A percentile compares a stretch with the other conserved stretches of the same genome.
These are phyloP conservation scores for Cephaloascus fragrans DNA, from an alignment of 805 yeast genomes.

Conservation along the genomic window DNA sequence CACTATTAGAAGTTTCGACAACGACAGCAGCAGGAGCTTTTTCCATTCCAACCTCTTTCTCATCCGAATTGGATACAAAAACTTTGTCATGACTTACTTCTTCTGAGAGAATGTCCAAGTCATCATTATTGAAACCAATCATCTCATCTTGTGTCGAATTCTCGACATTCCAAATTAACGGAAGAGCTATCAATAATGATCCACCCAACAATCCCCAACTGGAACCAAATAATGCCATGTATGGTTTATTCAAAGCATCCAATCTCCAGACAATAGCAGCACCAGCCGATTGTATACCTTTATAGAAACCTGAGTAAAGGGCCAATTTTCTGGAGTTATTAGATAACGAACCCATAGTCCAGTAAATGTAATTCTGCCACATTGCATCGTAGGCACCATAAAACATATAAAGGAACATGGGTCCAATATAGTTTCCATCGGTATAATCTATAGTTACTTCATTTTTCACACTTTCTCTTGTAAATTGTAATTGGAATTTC, in stretches of 20 bases:
- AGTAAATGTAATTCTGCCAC: constrained; percentile 48
- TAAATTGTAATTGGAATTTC: constrained; percentile 31
- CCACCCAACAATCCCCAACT: constrained; percentile 44
- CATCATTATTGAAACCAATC: too few species aligned
- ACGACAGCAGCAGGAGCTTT: too few species aligned
- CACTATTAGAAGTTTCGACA: too few species aligned
- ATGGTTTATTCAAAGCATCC: constrained; percentile 30
- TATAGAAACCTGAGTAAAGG: constrained; percentile 51
- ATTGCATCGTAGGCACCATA: constrained; percentile 53
- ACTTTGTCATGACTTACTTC: too few species aligned
- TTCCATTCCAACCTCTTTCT: too few species aligned
- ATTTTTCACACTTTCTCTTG: constrained; percentile 22
- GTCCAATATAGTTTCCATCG: constrained; percentile 40
- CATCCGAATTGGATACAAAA: too few species aligned
- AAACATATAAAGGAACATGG: constrained; percentile 52
- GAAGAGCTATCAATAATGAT: constrained; percentile 37
- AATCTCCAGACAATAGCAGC: constrained; percentile 53
- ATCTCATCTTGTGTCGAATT: not conserved
- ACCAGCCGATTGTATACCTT: constrained; percentile 56
- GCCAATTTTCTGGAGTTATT: constrained; percentile 48
- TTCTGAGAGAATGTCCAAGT: too few species aligned
- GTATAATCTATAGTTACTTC: constrained; percentile 32
- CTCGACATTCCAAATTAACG: constrained; percentile 19
- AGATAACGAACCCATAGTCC: constrained; percentile 50
- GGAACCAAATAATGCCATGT: constrained; percentile 32